Percentiles rank a stretch among this genome's conserved stretches.
These are phyloP conservation scores for Hanseniaspora meyeri DNA, from an alignment of 805 yeast species.

Conservation along the genomic window DNA sequence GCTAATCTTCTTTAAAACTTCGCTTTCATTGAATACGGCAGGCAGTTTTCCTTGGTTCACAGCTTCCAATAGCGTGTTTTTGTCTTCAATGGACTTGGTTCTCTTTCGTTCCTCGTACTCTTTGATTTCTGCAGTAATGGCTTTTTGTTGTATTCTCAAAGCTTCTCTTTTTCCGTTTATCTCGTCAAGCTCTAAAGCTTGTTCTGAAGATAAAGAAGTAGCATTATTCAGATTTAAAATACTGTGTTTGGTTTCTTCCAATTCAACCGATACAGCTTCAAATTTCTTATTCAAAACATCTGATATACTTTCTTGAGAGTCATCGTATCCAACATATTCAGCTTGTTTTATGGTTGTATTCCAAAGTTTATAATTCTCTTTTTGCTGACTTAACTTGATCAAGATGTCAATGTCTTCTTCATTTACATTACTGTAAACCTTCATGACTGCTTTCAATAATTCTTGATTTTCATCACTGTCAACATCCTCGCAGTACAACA, in stretches of 20 bases:
- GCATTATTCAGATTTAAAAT: neutral
- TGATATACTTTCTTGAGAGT: neutral
- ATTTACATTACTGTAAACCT: constrained; percentile 16
- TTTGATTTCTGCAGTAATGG: too few species aligned
- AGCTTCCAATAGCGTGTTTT: too few species aligned
- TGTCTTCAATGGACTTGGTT: too few species aligned
- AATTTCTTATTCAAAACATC: neutral
- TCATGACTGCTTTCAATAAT: constrained; percentile 21
- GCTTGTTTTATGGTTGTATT: constrained; percentile 22
- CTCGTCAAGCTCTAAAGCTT: too few species aligned
- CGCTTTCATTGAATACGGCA: too few species aligned
- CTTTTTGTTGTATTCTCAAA: too few species aligned
- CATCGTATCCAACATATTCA: neutral
- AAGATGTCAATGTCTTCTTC: constrained; percentile 22
- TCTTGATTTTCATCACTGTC: neutral
- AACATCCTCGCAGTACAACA: neutral
- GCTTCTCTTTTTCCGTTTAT: too few species aligned
- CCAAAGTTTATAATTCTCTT: neutral
- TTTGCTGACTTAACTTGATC: too few species aligned
- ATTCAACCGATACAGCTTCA: neutral
- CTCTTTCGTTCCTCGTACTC: too few species aligned
- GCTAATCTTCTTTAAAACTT: neutral
- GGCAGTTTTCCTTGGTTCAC: too few species aligned
- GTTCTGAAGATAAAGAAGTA: neutral
- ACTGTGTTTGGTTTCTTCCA: neutral